Evolutionary conservation across 2,329 filamentous ascomycete genomes (phyloP).

Genomic region (Penicillium sp.): DNA sequence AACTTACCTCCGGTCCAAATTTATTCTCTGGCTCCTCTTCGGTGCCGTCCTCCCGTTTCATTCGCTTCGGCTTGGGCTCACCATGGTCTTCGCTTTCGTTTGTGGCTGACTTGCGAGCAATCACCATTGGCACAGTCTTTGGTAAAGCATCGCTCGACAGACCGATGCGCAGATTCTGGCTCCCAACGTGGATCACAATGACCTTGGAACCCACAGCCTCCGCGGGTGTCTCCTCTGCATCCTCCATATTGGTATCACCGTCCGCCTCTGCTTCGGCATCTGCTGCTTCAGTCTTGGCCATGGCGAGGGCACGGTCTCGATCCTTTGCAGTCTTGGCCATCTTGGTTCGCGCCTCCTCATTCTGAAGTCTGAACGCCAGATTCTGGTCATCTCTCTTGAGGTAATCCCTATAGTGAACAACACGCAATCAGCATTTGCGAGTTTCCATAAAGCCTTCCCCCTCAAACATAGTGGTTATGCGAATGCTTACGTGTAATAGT

Average conservation of each 20-base stretch:
- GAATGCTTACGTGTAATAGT: slow-evolving; percentile 86
- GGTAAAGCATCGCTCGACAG: slow-evolving; percentile 95
- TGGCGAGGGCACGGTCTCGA: slow-evolving; percentile 80
- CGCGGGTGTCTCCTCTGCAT: slow-evolving; percentile 57
- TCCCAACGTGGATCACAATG: slow-evolving; percentile 93
- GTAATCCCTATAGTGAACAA: slow-evolving; percentile 70
- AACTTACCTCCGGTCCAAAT: slow-evolving; percentile 80
- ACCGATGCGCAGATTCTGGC: slow-evolving; percentile 91
- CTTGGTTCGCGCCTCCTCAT: slow-evolving; percentile 81
- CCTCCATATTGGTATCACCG: slow-evolving; percentile 62
- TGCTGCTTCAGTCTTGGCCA: slow-evolving; percentile 69
- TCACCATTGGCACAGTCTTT: slow-evolving; percentile 90
- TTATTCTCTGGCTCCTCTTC: slow-evolving; percentile 69
- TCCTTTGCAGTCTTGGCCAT: slow-evolving; percentile 88
- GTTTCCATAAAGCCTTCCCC: background rate
- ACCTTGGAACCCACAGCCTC: slow-evolving; percentile 82
- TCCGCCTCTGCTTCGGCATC: slow-evolving; percentile 47
- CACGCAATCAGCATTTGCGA: slow-evolving; percentile 18
- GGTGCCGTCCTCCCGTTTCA: slow-evolving; percentile 60
- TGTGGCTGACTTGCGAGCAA: slow-evolving; percentile 76
- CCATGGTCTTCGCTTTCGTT: slow-evolving; percentile 84
- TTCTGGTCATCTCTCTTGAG: slow-evolving; percentile 98
- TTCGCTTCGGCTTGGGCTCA: slow-evolving; percentile 72
- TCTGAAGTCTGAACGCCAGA: slow-evolving; percentile 82
- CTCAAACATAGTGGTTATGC: background rate